Evolutionary conservation across 495 filamentous ascomycete species (phyloP).

Genomic region (Aspergillus panamensis): DNA sequence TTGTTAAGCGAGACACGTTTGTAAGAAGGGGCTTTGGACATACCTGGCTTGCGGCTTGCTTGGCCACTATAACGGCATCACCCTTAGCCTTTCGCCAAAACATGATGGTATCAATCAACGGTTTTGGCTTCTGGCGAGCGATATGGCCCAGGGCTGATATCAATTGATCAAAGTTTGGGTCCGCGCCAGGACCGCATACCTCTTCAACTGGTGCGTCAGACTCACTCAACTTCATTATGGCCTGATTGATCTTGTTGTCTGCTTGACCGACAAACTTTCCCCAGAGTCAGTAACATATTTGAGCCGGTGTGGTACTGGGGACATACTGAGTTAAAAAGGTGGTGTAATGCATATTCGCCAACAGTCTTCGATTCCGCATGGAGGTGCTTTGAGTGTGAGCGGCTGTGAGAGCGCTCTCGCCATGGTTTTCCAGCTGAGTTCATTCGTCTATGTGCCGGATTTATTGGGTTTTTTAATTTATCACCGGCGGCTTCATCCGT

Average conservation of each 20-base stretch:
- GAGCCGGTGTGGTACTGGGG: neutral
- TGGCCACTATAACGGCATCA: slow-evolving; percentile 67
- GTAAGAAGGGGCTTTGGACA: slow-evolving; percentile 7
- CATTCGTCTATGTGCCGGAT: slow-evolving; percentile 35
- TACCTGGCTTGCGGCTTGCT: slow-evolving; percentile 63
- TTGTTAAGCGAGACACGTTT: neutral
- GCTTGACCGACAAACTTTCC: slow-evolving; percentile 67
- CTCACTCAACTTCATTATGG: slow-evolving; percentile 67
- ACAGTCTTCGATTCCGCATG: slow-evolving; percentile 80
- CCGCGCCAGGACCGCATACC: slow-evolving; percentile 84
- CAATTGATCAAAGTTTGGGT: slow-evolving; percentile 90
- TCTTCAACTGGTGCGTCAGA: slow-evolving; percentile 77
- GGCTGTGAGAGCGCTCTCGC: slow-evolving; percentile 71
- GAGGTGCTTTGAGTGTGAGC: slow-evolving; percentile 76
- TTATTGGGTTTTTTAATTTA: slow-evolving; percentile 18
- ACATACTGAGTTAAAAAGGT: slow-evolving; percentile 85
- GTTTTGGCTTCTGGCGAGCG: slow-evolving; percentile 86
- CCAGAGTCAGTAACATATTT: slow-evolving; percentile 16
- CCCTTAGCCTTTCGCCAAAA: slow-evolving; percentile 94
- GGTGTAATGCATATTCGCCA: slow-evolving; percentile 94
- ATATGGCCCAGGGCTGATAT: slow-evolving; percentile 92
- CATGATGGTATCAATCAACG: slow-evolving; percentile 96
- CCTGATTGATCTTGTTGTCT: slow-evolving; percentile 87
- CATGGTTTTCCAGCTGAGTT: slow-evolving; percentile 58
- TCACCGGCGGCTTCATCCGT: slow-evolving; percentile 24